Evolutionary conservation across 768 basidiomycete genomes (phyloP).

Genomic region (Tephrocybe sp.): DNA sequence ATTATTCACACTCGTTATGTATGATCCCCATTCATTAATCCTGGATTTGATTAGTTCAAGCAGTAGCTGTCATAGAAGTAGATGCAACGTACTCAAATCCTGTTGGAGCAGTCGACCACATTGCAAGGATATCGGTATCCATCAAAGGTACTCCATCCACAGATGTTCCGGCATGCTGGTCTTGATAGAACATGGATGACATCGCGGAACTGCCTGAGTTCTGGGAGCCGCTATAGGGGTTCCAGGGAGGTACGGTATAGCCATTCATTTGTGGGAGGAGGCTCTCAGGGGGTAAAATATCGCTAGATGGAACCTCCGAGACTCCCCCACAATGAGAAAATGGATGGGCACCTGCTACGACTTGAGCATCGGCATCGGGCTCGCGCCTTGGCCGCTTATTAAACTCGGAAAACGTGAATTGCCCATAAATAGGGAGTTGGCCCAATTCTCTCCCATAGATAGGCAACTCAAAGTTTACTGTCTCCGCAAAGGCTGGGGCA

Average conservation of each 20-base stretch:
- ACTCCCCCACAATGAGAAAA: background rate
- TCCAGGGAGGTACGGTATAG: background rate
- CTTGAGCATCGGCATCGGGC: background rate
- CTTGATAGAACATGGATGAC: background rate
- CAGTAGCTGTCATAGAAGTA: background rate
- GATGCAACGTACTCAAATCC: slow-evolving; percentile 51
- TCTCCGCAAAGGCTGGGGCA: slow-evolving; percentile 8
- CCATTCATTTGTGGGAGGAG: background rate
- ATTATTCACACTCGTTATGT: slow-evolving; percentile 35
- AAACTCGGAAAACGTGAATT: slow-evolving; percentile 35
- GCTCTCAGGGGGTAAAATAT: background rate
- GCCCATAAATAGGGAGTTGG: slow-evolving; percentile 45
- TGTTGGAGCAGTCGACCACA: slow-evolving; percentile 63
- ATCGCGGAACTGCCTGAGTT: background rate
- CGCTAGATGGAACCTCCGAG: background rate
- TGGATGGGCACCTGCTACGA: background rate
- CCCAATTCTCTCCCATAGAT: slow-evolving; percentile 59
- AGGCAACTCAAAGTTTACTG: slow-evolving; percentile 38
- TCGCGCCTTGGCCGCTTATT: slow-evolving; percentile 10
- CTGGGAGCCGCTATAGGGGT: background rate
- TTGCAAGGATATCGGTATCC: slow-evolving; percentile 50
- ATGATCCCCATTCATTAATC: slow-evolving; percentile 40
- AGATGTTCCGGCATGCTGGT: background rate
- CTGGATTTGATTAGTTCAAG: slow-evolving; percentile 18
- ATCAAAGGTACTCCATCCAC: slow-evolving; percentile 26